A percentile compares a stretch with the other conserved stretches of the same genome.
Conservation (phyloP, 179 eudicot species). For the Spergularia azorica region DNA sequence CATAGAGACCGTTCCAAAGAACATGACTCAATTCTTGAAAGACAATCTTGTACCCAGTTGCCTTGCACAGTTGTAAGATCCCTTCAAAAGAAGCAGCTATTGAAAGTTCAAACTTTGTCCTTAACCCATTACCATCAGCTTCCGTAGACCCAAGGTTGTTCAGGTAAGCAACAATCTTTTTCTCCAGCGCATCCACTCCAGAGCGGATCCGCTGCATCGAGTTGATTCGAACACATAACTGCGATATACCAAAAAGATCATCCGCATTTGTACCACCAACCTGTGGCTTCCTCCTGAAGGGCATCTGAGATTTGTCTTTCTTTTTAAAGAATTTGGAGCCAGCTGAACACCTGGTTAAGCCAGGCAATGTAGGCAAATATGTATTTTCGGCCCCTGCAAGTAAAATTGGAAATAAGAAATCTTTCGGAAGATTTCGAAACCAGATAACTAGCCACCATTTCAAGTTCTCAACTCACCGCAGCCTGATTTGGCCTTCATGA, state of each 20-base stretch:
- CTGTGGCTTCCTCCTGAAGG: constrained; percentile 54
- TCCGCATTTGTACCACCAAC: constrained; percentile 38
- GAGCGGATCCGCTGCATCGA: constrained; percentile 64
- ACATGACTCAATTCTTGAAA: constrained; percentile 69
- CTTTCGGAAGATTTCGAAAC: not conserved
- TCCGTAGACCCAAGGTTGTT: constrained; percentile 48
- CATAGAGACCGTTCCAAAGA: constrained; percentile 69
- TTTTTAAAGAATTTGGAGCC: constrained; percentile 79
- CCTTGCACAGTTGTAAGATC: constrained; percentile 61
- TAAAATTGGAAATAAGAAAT: constrained; percentile 8
- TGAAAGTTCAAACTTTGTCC: constrained; percentile 59
- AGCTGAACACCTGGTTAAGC: constrained; percentile 75
- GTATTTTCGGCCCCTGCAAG: constrained; percentile 59
- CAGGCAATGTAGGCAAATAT: constrained; percentile 69
- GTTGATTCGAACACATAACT: constrained; percentile 81
- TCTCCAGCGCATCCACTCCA: constrained; percentile 63
- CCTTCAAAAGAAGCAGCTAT: constrained; percentile 69
- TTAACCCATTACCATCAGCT: constrained; percentile 34
- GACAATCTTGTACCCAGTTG: constrained; percentile 65
- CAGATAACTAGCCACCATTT: not conserved
- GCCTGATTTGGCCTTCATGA: constrained; percentile 69
- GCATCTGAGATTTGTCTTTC: constrained; percentile 56
- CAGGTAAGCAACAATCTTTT: constrained; percentile 52
- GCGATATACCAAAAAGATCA: constrained; percentile 53
- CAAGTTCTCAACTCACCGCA: constrained; percentile 55